Conservation (phyloP, 1,284 basidiomycete genomes). For the Trametes hirsuta region DNA sequence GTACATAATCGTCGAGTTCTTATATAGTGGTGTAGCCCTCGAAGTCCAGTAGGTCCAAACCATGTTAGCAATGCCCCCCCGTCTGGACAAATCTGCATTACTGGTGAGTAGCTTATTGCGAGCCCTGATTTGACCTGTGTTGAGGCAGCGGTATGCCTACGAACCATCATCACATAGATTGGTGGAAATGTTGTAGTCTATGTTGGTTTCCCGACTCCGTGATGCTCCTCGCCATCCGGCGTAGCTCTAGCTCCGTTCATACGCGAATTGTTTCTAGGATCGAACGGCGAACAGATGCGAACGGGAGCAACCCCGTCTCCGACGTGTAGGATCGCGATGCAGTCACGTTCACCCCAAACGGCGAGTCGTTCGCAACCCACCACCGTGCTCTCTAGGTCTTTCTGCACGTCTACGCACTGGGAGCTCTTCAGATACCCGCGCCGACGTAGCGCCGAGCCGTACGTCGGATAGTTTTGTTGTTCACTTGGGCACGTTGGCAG, state of each 20-base stretch:
- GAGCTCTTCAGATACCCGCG: constrained; percentile 17
- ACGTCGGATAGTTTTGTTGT: constrained; percentile 24
- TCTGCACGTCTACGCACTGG: constrained; percentile 28
- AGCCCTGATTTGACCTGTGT: background rate
- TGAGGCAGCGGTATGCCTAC: too few relatives aligned
- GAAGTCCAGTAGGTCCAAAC: background rate
- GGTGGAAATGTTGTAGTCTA: too few relatives aligned
- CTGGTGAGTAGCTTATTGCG: background rate
- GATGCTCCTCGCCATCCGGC: background rate
- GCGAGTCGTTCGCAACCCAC: constrained; percentile 27
- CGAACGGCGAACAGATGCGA: background rate
- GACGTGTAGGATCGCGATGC: constrained; percentile 31
- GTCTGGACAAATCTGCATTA: background rate
- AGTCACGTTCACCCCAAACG: constrained; percentile 32
- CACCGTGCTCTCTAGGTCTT: constrained; percentile 29
- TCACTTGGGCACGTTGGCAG: constrained; percentile 12
- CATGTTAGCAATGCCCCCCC: background rate
- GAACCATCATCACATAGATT: too few relatives aligned
- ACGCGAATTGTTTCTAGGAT: background rate
- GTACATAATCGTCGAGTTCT: background rate
- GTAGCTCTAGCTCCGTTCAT: background rate
- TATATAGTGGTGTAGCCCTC: background rate
- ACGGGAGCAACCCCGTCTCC: constrained; percentile 20
- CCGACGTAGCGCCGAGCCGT: constrained; percentile 11
- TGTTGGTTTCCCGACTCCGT: background rate